phyloP scores from a whole-genome alignment of 768 basidiomycete genomes.

The Hebeloma cylindrosporum region DNA sequence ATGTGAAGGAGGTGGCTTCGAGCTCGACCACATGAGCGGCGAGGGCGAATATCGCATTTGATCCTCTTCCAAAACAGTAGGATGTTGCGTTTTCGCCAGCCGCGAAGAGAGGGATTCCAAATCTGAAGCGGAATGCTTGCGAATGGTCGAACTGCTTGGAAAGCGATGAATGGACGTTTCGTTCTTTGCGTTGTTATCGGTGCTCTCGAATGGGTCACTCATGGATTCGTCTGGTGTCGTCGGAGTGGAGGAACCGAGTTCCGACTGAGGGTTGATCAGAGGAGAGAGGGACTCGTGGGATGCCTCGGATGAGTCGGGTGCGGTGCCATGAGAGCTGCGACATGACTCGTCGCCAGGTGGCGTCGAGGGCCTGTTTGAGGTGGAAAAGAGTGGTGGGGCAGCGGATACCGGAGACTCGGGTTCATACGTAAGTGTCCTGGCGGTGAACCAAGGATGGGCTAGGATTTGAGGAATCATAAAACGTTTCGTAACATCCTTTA shows the following conservation, averaged over 20 bases:
- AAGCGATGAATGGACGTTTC: slow-evolving; percentile 43
- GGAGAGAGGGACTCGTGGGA: slow-evolving; percentile 56
- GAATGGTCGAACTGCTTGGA: slow-evolving; percentile 60
- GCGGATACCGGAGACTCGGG: slow-evolving; percentile 29
- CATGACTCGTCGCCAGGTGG: slow-evolving; percentile 21
- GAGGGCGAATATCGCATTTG: slow-evolving; percentile 22
- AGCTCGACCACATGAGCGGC: slow-evolving; percentile 29
- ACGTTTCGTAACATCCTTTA: slow-evolving; percentile 74
- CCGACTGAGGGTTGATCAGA: slow-evolving; percentile 33
- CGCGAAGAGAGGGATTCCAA: slow-evolving; percentile 37
- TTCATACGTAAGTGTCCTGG: slow-evolving; percentile 35
- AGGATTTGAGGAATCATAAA: slow-evolving; percentile 83
- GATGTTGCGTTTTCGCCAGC: slow-evolving; percentile 38
- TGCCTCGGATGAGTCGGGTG: slow-evolving; percentile 49
- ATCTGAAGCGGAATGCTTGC: slow-evolving; percentile 39
- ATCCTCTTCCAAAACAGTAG: slow-evolving; percentile 56
- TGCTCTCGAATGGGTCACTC: slow-evolving; percentile 45
- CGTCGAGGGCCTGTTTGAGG: slow-evolving; percentile 18
- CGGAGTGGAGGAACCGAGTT: slow-evolving; percentile 47
- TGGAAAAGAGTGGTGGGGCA: slow-evolving; percentile 27
- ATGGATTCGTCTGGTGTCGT: slow-evolving; percentile 56
- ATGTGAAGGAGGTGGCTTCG: slow-evolving; percentile 54
- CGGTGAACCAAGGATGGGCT: slow-evolving; percentile 81
- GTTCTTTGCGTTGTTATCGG: slow-evolving; percentile 20
- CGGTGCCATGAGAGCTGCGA: slow-evolving; percentile 26